These are phyloP conservation scores for Cajanus cajan DNA, from an alignment of 306 rosid genomes.

Conservation along the genomic window DNA sequence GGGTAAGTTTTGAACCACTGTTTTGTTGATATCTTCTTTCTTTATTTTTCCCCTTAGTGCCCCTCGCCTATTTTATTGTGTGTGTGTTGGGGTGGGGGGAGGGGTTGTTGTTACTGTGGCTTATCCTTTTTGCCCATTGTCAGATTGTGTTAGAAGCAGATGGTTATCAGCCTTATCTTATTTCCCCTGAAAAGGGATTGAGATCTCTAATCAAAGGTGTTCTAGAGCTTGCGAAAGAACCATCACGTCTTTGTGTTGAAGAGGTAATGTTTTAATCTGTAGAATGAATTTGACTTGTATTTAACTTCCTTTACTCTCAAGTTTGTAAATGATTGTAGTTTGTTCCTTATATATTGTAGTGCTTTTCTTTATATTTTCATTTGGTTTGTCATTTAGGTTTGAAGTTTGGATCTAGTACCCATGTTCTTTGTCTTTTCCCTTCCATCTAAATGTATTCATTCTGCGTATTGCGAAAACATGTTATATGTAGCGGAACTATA, in stretches of 20 bases:
- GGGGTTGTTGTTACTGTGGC: not conserved
- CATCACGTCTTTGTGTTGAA: conserved; percentile 95
- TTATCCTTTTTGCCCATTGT: conserved; percentile 19
- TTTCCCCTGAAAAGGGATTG: conserved; percentile 98
- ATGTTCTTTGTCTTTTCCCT: not conserved
- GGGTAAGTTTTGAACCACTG: conserved; percentile 54
- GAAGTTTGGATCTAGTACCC: not conserved
- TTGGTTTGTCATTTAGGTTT: not conserved
- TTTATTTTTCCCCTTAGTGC: not conserved
- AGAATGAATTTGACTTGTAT: conserved; percentile 3
- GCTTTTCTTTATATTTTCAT: not conserved
- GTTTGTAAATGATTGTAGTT: not conserved
- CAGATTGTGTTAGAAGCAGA: conserved; percentile 99
- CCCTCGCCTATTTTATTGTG: not conserved
- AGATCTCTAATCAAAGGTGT: conserved; percentile 96
- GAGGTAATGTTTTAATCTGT: conserved; percentile 64
- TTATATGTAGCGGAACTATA: not conserved
- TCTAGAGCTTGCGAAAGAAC: conserved; percentile 97
- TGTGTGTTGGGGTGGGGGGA: not conserved
- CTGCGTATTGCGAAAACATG: conserved; percentile 2
- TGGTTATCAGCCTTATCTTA: conserved; percentile 99
- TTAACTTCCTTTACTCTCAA: conserved; percentile 11
- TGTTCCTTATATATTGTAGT: not conserved
- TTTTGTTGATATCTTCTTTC: not conserved
- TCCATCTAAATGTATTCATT: not conserved